A percentile compares a stretch with the other conserved stretches of the same genome.
Evolutionary conservation across 177 flowering plant genomes (phyloP).

Genomic region (Vitis hybrid): DNA sequence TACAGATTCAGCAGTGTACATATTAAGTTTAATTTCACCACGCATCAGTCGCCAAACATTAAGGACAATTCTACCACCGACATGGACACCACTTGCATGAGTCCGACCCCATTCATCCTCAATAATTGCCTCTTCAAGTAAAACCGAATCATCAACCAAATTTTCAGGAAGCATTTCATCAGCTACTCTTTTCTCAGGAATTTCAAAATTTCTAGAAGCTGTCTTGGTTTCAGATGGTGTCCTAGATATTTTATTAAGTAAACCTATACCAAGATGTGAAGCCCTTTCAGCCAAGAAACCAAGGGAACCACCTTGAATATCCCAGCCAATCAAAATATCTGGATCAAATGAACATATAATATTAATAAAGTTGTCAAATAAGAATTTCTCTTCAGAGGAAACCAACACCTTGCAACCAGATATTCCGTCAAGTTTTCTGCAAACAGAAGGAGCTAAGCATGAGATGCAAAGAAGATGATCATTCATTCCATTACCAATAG

Average conservation of each 20-base stretch:
- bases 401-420: slow-evolving; percentile 52
- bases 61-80: slow-evolving; percentile 90
- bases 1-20: slow-evolving; percentile 86
- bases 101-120: slow-evolving; percentile 99
- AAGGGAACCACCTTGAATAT: slow-evolving; percentile 85
- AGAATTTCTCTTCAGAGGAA: slow-evolving; percentile 56
- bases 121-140: slow-evolving; percentile 53
- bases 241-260: slow-evolving; percentile 73
- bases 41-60: slow-evolving; percentile 93
- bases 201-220: slow-evolving; percentile 26
- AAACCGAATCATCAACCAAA: slow-evolving; percentile 34
- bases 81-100: slow-evolving; percentile 96
- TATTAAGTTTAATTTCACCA: slow-evolving; percentile 75
- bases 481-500: not conserved
- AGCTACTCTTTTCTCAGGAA: slow-evolving; percentile 24
- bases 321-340: slow-evolving; percentile 96
- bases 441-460: slow-evolving; percentile 15
- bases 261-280: slow-evolving; percentile 67
- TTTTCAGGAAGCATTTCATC: slow-evolving; percentile 38
- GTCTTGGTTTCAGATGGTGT: slow-evolving; percentile 53
- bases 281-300: slow-evolving; percentile 98
- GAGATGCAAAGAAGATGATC: not conserved
- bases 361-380: slow-evolving; percentile 57
- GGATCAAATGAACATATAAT: slow-evolving; percentile 71
- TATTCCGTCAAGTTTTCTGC: slow-evolving; percentile 69